These are phyloP conservation scores for Scedosporium dehoogii DNA, from an alignment of 2,329 filamentous ascomycete genomes.

Conservation along the genomic window DNA sequence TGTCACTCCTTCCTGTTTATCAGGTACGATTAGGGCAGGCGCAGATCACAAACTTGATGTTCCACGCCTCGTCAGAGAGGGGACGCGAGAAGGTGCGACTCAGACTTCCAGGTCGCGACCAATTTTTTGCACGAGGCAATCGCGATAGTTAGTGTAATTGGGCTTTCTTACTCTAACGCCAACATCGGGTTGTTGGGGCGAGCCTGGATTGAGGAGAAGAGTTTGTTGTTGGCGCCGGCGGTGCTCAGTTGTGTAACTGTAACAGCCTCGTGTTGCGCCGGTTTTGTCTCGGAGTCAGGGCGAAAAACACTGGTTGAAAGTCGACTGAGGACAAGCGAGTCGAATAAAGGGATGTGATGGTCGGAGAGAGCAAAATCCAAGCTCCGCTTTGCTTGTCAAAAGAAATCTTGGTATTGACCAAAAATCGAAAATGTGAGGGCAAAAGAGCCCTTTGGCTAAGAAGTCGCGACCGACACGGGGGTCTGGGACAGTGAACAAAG, in stretches of 20 bases:
- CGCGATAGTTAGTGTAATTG: neutral
- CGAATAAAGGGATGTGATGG: neutral
- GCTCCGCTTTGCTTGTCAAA: no score
- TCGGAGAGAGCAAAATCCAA: no score
- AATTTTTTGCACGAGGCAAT: neutral
- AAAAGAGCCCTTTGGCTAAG: no score
- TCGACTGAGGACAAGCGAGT: neutral
- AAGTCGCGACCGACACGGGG: no score
- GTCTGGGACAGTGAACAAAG: no score
- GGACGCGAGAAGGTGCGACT: neutral
- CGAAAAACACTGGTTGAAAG: no score
- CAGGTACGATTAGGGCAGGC: neutral
- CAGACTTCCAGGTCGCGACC: neutral
- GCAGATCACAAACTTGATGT: neutral
- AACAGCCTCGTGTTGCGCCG: no score
- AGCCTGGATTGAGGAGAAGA: neutral
- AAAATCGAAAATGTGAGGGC: no score
- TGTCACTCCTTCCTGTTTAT: neutral
- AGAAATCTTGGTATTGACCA: no score
- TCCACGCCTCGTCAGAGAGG: neutral
- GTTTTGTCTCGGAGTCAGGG: no score
- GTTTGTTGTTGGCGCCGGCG: neutral
- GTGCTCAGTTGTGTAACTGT: neutral
- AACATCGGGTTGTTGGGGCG: constrained; percentile 13
- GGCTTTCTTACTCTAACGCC: constrained; percentile 18